Conservation (phyloP, 441 rosid species). For the Aleurites moluccanus region DNA sequence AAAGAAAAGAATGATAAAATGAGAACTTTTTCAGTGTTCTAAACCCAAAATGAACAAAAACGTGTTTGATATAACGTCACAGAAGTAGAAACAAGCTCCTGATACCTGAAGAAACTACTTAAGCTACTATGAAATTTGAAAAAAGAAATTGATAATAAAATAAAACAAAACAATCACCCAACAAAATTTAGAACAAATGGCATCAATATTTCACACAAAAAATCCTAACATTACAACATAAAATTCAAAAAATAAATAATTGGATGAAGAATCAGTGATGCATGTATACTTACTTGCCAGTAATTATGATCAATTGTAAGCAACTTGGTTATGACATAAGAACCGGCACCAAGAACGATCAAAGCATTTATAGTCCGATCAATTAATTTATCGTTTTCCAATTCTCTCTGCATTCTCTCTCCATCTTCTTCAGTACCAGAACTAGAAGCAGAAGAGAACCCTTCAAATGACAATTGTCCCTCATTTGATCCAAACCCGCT, state of each 20-base stretch:
- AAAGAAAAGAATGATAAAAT: not conserved
- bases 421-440: conserved; percentile 34
- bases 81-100: not conserved
- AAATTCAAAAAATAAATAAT: too few relatives aligned
- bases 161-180: not conserved
- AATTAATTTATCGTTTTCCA: conserved; percentile 42
- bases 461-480: conserved; percentile 66
- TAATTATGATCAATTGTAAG: conserved; percentile 86
- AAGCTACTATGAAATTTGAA: too few relatives aligned
- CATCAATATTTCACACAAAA: not conserved
- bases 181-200: not conserved
- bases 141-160: too few relatives aligned
- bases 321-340: conserved; percentile 77
- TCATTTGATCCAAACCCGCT: conserved; percentile 61
- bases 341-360: conserved; percentile 73
- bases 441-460: conserved; percentile 55
- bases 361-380: conserved; percentile 68
- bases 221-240: not conserved
- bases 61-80: not conserved
- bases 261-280: not conserved
- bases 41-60: not conserved
- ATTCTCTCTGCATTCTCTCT: conserved; percentile 28
- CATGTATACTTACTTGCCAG: conserved; percentile 67
- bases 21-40: not conserved
- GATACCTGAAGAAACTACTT: not conserved